Conservation (phyloP, 768 basidiomycete species). For the Mycena olivaceomarginata region DNA sequence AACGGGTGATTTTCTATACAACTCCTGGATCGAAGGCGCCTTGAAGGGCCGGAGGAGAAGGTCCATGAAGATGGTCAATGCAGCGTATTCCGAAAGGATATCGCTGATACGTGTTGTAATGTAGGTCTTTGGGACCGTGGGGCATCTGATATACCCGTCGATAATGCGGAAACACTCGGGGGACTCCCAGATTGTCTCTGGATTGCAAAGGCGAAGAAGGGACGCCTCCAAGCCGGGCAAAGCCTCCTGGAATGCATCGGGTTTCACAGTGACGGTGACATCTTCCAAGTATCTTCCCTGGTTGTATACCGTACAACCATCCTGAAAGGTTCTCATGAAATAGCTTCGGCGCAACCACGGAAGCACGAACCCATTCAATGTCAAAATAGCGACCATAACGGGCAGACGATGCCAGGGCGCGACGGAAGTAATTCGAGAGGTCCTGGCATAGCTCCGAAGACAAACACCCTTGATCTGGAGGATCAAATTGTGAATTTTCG, state of each 20-base stretch:
- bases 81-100: neutral
- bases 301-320: neutral
- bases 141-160: neutral
- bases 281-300: constrained; percentile 12
- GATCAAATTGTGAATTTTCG: constrained; percentile 14
- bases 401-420: constrained; percentile 20
- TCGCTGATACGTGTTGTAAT: neutral
- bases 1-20: neutral
- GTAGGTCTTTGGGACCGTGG: neutral
- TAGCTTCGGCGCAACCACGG: neutral
- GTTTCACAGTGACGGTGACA: neutral
- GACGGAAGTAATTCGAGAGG: constrained; percentile 8
- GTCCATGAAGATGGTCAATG: constrained; percentile 11
- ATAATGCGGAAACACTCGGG: constrained; percentile 4
- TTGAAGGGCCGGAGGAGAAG: constrained; percentile 10
- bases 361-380: constrained; percentile 15
- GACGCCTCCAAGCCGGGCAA: neutral
- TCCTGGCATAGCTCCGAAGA: constrained; percentile 13
- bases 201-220: constrained; percentile 9
- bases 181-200: constrained; percentile 3
- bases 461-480: constrained; percentile 21
- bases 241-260: neutral
- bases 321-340: neutral
- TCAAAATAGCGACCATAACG: constrained; percentile 10
- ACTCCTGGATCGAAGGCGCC: constrained; percentile 1